Base-by-base conservation (phyloP, 2,329 filamentous ascomycete species). In the Cytospora mali region DNA sequence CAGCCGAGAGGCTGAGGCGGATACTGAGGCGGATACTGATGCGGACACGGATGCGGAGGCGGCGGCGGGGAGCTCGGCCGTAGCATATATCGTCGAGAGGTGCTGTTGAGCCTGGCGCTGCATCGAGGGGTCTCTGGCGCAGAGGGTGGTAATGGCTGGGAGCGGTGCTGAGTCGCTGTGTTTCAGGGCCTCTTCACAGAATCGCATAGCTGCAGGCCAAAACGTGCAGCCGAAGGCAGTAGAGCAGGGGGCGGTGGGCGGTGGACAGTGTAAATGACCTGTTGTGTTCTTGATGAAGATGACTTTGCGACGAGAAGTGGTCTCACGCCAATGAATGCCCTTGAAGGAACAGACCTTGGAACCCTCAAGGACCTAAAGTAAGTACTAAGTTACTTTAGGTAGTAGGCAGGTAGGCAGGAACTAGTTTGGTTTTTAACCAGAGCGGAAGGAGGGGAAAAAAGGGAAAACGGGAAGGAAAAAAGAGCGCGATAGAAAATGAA, bases 81-180 rank as follows among this genome's bases (percentile, higher is more conserved):
- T 62, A 55, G 54, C 50, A 52, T 31, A 27, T 35, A 55, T 65
- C 46, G 52, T 48, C 31, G 35, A 50, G 28, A 46, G 50, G 42
- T 25, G 50, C 54, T 52, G 58, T 39, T 53, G 54, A 48, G 60
- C 50, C 27, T 25, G 62, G 27, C 31, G 27, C 46, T 53, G 62
- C 62, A 64, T 64, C 31, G 39, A 33, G 29, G 29, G 39, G 27
- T 14, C 53, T 55, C 49, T 51, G 31, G 58, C 35, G 35, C 57
- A 29, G 50, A 60, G 50, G 16, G n/a, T 48, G 57, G 35, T 39
- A 33, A 27, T 31, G 23, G 50, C 39, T n/a, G n/a, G 27, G 28
- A 53, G 55, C 28, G 46, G 55, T 42, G 53, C 46, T 55, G 53
- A 49, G 53, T 28, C 49, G 58, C 49, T 46, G 33, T 59, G 28